These are phyloP conservation scores for Aspergillus bombycis DNA, from an alignment of 2,329 filamentous ascomycete genomes.

Conservation along the genomic window DNA sequence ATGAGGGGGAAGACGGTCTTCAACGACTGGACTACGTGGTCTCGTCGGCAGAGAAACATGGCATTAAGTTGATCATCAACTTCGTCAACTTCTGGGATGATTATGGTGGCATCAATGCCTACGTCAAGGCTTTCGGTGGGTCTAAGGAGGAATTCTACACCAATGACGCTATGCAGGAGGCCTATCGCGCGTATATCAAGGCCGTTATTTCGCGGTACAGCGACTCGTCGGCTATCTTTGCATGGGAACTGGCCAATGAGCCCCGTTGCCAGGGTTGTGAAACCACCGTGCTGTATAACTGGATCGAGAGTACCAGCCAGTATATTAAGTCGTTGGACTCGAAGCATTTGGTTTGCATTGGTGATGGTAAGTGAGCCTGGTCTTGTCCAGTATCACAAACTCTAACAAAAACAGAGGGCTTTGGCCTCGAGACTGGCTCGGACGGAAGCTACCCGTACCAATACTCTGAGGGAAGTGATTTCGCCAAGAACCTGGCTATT, in stretches of 20 bases:
- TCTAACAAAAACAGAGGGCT: slow-evolving; percentile 53
- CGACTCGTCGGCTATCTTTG: slow-evolving; percentile 62
- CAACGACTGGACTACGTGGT: slow-evolving; percentile 69
- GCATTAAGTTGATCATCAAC: slow-evolving; percentile 63
- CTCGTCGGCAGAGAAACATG: slow-evolving; percentile 59
- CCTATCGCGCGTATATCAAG: slow-evolving; percentile 66
- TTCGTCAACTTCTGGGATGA: slow-evolving; percentile 70
- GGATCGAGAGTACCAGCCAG: slow-evolving; percentile 59
- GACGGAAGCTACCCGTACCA: slow-evolving; percentile 59
- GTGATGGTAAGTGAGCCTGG: slow-evolving; percentile 47
- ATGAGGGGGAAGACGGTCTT: slow-evolving; percentile 65
- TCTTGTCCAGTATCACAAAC: background rate
- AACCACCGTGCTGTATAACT: slow-evolving; percentile 60
- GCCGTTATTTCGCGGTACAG: slow-evolving; percentile 63
- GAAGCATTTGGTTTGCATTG: slow-evolving; percentile 64
- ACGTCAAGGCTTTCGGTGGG: slow-evolving; percentile 59
- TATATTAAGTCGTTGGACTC: slow-evolving; percentile 68
- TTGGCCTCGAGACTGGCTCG: slow-evolving; percentile 49
- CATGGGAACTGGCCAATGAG: slow-evolving; percentile 71
- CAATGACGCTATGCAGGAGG: slow-evolving; percentile 54
- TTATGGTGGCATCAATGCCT: slow-evolving; percentile 66
- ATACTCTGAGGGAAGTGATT: slow-evolving; percentile 56
- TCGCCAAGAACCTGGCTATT: slow-evolving; percentile 55
- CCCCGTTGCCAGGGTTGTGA: slow-evolving; percentile 64
- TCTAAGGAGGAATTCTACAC: slow-evolving; percentile 60